Conservation (phyloP, 768 basidiomycete genomes). For the Cystoderma amianthinum region DNA sequence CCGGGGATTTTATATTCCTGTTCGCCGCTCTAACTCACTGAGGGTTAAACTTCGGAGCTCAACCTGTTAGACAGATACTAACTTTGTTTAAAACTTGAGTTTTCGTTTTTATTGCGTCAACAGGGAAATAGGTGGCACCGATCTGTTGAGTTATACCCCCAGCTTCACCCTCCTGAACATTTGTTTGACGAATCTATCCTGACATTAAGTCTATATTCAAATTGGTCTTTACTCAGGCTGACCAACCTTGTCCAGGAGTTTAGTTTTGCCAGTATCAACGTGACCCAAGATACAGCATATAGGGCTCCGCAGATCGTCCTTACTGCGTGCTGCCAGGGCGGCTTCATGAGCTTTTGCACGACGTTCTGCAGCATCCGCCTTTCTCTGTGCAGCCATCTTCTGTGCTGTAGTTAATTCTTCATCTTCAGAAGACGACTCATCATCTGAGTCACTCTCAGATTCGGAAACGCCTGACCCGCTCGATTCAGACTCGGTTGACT, state of each 20-base stretch:
- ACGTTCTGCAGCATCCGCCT: conserved; percentile 80
- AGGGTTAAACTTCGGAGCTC: neutral
- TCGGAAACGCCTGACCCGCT: conserved; percentile 40
- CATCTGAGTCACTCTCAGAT: conserved; percentile 38
- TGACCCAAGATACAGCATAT: conserved; percentile 99
- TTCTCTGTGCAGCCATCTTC: conserved; percentile 60
- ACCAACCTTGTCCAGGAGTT: conserved; percentile 88
- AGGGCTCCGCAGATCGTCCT: conserved; percentile 88
- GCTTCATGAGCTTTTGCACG: conserved; percentile 74
- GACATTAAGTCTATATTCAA: too few relatives aligned
- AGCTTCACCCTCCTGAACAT: conserved; percentile 98
- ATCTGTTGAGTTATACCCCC: conserved; percentile 99
- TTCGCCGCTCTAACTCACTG: conserved; percentile 47
- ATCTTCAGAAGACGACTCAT: conserved; percentile 43
- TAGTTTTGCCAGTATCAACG: conserved; percentile 99
- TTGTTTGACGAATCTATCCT: conserved; percentile 98
- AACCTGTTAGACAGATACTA: conserved; percentile 7
- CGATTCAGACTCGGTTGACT: conserved; percentile 32
- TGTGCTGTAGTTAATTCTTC: conserved; percentile 66
- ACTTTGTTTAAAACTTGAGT: conserved; percentile 91
- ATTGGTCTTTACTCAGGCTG: conserved; percentile 4
- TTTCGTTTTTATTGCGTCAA: conserved; percentile 89
- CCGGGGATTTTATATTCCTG: conserved; percentile 98
- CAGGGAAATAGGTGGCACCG: conserved; percentile 98
- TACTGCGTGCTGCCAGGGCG: conserved; percentile 79